Percentiles rank a stretch among this genome's conserved stretches.
Conservation (phyloP, 1,139 yeast genomes). For the Neolecta irregularis region DNA sequence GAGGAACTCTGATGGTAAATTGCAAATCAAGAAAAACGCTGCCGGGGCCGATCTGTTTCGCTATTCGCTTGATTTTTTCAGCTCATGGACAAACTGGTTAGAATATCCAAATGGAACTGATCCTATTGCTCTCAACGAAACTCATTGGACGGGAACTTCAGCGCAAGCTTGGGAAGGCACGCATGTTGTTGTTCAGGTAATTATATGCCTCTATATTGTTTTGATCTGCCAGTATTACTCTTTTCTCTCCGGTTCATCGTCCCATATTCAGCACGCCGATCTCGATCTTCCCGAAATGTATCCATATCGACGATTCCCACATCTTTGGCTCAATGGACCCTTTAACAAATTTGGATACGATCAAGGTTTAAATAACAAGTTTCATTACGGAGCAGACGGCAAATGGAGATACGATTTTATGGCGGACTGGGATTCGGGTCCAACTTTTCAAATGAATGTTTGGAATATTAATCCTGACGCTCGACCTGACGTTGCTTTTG, state of each 20-base stretch:
- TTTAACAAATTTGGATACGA: conserved; percentile 10
- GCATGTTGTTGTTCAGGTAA: conserved; percentile 9
- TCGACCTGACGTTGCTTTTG: conserved; percentile 9
- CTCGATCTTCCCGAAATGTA: neutral
- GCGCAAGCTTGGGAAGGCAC: conserved; percentile 9
- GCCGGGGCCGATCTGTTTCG: conserved; percentile 12
- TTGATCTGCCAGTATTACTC: conserved; percentile 12
- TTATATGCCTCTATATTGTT: too few relatives aligned
- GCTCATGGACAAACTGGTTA: conserved; percentile 9
- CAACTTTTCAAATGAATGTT: conserved; percentile 10
- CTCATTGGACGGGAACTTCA: conserved; percentile 12
- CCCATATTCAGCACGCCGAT: conserved; percentile 11
- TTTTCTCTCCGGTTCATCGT: conserved; percentile 5
- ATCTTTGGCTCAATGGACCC: conserved; percentile 8
- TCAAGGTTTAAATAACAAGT: conserved; percentile 3
- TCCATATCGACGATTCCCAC: conserved; percentile 11
- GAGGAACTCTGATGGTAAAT: conserved; percentile 3
- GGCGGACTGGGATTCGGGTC: conserved; percentile 10
- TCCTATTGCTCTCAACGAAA: neutral
- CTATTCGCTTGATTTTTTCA: conserved; percentile 11
- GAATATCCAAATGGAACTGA: conserved; percentile 7
- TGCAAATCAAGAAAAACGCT: conserved; percentile 10
- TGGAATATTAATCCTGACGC: conserved; percentile 12
- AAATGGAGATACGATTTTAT: conserved; percentile 8
- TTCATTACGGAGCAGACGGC: conserved; percentile 5